Evolutionary conservation across 2,329 filamentous ascomycete genomes (phyloP), one percentile per base, ranked within the genome.

Genomic region (Rhynchosporium graminicola): DNA sequence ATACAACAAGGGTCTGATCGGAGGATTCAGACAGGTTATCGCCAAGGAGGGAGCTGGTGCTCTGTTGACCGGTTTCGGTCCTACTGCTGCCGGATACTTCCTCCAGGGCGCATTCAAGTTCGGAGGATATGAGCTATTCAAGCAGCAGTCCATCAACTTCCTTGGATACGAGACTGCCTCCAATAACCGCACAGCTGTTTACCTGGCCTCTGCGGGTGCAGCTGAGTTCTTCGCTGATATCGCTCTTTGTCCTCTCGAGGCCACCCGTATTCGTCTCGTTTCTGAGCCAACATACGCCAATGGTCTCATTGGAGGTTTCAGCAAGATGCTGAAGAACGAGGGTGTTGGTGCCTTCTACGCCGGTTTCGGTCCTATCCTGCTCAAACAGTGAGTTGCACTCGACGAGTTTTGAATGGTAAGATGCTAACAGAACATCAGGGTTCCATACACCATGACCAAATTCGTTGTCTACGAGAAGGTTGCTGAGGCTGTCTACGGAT

Each of bases 101-200:
- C 87, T 96, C 73, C 91, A 96, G 82, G 91, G 92, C 76, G 89
- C 91, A 73, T 87, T 95, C 85, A 96, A 96, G 83, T 95, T 95
- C 79, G 92, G 92, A 78, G 92, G 92, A 77, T 96, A 96, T 80
- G 92, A 96, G 82, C 88, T 96, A 82, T 96, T 96, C 89, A 96
- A 96, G 88, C 86, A 93, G 82, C 90, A 95, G 81, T 86, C 82
- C 76, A 95, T 96, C 80, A 89, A 91, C 83, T 66, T 83, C 67
- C 79, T 96, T 74, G 92, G 92, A 75, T 87, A 87, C 77, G 90
- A 93, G 79, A 86, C 82, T 69, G 90, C 90, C 72, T 83, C 83
- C 73, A 84, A 91, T 78, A 91, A 93, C 86, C 86, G 90, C 72
- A 92, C 89, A 67, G 86, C 86, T 70, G 87, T 94, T 80, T 94